A percentile compares a stretch with the other conserved stretches of the same genome.
These are phyloP conservation scores for Eucalyptus albens DNA, from an alignment of 345 rosid species.

Conservation along the genomic window DNA sequence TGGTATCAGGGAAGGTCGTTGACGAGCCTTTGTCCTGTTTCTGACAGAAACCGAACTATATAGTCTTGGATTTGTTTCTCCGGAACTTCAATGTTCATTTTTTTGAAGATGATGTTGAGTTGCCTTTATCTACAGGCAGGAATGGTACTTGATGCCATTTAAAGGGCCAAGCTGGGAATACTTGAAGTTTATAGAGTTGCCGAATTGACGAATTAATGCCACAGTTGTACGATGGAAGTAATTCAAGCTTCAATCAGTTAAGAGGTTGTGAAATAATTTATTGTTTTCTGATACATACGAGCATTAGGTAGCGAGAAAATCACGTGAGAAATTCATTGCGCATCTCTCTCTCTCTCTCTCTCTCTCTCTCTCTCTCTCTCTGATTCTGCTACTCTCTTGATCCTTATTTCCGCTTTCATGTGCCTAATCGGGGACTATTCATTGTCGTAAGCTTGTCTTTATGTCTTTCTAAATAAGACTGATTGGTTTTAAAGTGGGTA, in stretches of 20 bases:
- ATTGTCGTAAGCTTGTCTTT: not conserved
- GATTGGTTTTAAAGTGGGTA: accelerated
- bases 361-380: not conserved
- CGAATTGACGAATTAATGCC: not conserved
- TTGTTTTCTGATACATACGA: not conserved
- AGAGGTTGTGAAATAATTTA: not conserved
- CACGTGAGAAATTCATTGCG: not conserved
- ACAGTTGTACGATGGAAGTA: not conserved
- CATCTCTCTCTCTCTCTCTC: not conserved
- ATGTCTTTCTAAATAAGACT: not conserved
- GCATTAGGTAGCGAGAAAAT: not conserved
- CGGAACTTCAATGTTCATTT: not conserved
- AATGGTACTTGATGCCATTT: not conserved
- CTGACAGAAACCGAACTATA: not conserved
- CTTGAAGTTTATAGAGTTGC: not conserved
- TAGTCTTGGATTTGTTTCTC: not conserved
- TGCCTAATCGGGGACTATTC: not conserved
- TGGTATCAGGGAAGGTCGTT: not conserved
- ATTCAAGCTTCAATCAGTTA: not conserved
- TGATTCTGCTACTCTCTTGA: not conserved
- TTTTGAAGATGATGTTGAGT: not conserved
- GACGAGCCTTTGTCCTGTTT: not conserved
- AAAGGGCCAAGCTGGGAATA: not conserved
- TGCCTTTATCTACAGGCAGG: not conserved
- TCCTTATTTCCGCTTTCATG: not conserved